A percentile compares a stretch with the other conserved stretches of the same genome.
Conservation (phyloP, 345 rosid genomes). For the Brassica rapa region DNA sequence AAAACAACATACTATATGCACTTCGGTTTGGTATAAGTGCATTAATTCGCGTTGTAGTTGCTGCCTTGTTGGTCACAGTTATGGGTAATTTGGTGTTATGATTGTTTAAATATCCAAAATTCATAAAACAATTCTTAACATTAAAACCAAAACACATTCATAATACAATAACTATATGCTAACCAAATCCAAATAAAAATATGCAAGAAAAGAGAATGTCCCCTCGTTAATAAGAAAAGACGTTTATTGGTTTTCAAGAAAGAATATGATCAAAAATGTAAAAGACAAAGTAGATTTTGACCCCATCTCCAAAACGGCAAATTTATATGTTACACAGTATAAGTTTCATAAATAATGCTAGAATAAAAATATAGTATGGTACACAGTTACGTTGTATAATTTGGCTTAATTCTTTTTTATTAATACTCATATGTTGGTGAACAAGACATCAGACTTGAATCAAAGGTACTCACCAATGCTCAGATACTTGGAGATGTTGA, state of each 20-base stretch:
- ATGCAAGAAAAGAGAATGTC: conserved; percentile 11
- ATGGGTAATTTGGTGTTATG: conserved; percentile 20
- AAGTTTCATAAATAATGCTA: too few species aligned
- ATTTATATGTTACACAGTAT: background rate
- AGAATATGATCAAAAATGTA: background rate
- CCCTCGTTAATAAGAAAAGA: conserved; percentile 24
- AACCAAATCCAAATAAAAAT: conserved; percentile 1
- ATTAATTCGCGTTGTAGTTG: background rate
- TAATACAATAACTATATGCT: background rate
- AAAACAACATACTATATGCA: background rate
- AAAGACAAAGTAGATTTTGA: conserved; percentile 16
- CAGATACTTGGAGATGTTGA: too few species aligned
- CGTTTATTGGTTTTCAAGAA: background rate
- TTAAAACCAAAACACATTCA: background rate
- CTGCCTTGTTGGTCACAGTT: conserved; percentile 27
- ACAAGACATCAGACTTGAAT: too few species aligned
- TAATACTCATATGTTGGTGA: background rate
- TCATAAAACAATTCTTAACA: background rate
- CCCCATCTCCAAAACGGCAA: conserved; percentile 15
- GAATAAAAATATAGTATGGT: background rate
- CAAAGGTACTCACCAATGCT: too few species aligned
- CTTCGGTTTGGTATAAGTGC: background rate
- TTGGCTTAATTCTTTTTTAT: conserved; percentile 9
- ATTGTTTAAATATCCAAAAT: background rate
- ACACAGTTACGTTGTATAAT: conserved; percentile 1